phyloP scores from a whole-genome alignment of 768 basidiomycete species.

The Hypholoma sublateritium region DNA sequence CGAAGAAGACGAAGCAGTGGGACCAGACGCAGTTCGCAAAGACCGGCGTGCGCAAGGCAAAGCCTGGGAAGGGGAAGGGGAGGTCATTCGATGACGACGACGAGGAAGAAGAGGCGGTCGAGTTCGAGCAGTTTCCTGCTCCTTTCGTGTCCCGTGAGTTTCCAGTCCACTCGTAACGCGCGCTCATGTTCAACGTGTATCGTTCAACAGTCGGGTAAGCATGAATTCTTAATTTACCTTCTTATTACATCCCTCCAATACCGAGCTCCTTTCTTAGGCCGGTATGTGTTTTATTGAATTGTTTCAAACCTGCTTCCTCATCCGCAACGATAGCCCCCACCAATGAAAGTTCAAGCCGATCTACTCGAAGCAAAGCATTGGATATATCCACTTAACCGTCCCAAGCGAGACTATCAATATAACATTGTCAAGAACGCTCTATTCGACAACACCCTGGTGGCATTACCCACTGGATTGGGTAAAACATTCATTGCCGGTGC shows the following conservation, averaged over 20 bases:
- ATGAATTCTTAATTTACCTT: background rate
- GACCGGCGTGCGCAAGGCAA: conserved; percentile 58
- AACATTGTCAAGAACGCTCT: conserved; percentile 87
- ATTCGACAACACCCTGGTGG: conserved; percentile 92
- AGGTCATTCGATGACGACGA: conserved; percentile 45
- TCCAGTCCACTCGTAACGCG: background rate
- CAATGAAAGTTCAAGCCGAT: conserved; percentile 80
- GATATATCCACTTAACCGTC: conserved; percentile 88
- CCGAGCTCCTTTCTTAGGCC: conserved; percentile 4
- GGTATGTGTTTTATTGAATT: conserved; percentile 5
- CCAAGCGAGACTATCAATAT: conserved; percentile 91
- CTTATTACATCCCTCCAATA: background rate
- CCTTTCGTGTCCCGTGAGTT: conserved; percentile 69
- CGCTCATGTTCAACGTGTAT: background rate
- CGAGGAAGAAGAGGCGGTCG: conserved; percentile 52
- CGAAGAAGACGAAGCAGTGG: conserved; percentile 81
- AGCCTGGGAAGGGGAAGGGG: conserved; percentile 48
- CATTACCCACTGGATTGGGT: conserved; percentile 92
- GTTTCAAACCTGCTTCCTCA: background rate
- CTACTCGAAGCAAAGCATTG: conserved; percentile 80
- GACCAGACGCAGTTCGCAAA: conserved; percentile 88
- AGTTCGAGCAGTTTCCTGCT: conserved; percentile 84
- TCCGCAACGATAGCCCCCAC: conserved; percentile 48
- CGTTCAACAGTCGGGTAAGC: conserved; percentile 52
- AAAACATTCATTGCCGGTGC: conserved; percentile 99